Base-by-base conservation (phyloP, 768 basidiomycete species). In the Mycena maculata region DNA sequence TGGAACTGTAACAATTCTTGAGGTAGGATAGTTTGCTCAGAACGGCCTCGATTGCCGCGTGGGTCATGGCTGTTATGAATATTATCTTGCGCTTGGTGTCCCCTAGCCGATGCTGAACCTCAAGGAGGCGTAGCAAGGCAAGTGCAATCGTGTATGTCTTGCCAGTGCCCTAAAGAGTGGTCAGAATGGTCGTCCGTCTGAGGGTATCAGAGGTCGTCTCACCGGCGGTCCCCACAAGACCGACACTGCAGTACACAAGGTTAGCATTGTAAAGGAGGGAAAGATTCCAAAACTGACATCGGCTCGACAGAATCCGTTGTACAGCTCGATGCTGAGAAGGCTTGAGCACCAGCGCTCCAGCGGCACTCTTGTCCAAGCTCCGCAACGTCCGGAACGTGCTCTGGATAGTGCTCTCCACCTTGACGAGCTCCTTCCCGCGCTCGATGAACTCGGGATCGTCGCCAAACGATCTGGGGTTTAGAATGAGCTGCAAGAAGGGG, bases 191-290 rank as follows among this genome's bases (percentile, higher is more conserved):
- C 49, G 33, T 23, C 20, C 27, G n/a, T 13, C 13, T 41, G 62
- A 10, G 42, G 41, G 28, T 36, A 55, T n/a, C 1, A 23, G 41
- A 45, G 22, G 23, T n/a, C n/a, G n/a, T 45, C 77, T 44, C 68
- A 82, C 84, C 81, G 85, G 85, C 33, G 85, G 85, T 12, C 85
- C 86, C 84, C 85, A 86, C 20, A 86, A 78, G 1, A 86, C 83
- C 15, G 82, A 81, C 6, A 87, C 69, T 70, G 22, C n/a, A 20
- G 18, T 15, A 15, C 16, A 13, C 16, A 28, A 68, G 50, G n/a
- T 48, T 41, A 22, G 4, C 13, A 25, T 20, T 10, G 1, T 25
- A 45, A 4, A n/a, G 1, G 27, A 42, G 13, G 10, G 25, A 13
- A 2, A 53, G 20, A 33, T 4, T n/a, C 33, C 6, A 57, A 49